Evolutionary conservation across 148 eudicot genomes (phyloP), one percentile per base, ranked within the genome.

Genomic region (Rhododendron mucronatum): DNA sequence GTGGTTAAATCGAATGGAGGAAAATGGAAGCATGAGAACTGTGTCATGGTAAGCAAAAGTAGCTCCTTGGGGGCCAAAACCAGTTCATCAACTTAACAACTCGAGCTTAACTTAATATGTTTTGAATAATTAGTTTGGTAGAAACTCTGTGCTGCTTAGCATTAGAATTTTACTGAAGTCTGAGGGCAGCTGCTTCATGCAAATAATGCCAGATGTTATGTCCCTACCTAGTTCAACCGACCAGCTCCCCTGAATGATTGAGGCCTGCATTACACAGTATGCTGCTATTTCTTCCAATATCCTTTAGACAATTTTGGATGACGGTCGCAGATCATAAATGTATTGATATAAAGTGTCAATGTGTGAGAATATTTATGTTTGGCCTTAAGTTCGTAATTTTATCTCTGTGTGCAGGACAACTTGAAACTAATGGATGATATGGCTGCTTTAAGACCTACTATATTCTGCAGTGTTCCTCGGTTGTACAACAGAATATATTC

Each of bases 381-480:
- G 14, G 82, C 53, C 73, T 26, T 84, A 57, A 35, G 14, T 21
- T 45, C 7, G 4, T 59, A 41, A 15, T 44, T 80, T 69, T 0
- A 41, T 37, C 51, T 79, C 30, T 71, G 67, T 85, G 81, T 87
- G 90, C 92, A 96, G 99, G 99, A 96, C 88, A 94, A 92, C 89
- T 87, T 95, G 91, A 95, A 95, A 89, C 85, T 96, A 90, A 86
- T 94, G 92, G 99, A 96, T 74, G 99, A 96, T 89, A 84, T 96
- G 90, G 88, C 94, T 55, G 93, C 92, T 63, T 86, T 96, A 83
- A 92, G 94, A 57, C 99, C 99, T 77, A 96, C 99, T 85, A 79
- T 96, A 71, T 96, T 96, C 87, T 91, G 93, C 87, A 96, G 99
- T 84, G 99, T 96, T 84, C 99, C 99, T 85, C 98, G 99, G 44